Evolutionary conservation across 2,329 filamentous ascomycete species (phyloP), one percentile per base, ranked within the genome.

Genomic region (Acephala macrosclerotiorum): DNA sequence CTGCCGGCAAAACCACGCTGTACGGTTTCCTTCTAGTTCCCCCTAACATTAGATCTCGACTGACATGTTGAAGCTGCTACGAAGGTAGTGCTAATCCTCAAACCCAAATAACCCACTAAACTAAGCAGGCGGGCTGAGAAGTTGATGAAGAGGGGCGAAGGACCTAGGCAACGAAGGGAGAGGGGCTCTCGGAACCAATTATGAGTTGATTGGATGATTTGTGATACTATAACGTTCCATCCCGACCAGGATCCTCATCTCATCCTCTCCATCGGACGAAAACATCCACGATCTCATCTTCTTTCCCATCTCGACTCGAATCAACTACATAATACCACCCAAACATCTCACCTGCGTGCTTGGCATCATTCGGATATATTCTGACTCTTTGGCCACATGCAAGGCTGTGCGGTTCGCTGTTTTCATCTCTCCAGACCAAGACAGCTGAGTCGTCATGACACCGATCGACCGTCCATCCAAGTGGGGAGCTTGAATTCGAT

Each of bases 301-400:
- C 82, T 18, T 80, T 79, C 0, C 81, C 82, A 57, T 80, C 78
- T 18, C 76, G 77, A 51, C 84, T 80, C 26, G 87, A 87, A 75
- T 94, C 91, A 1, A 93, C 86, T 20, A 94, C 80, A 29, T 92
- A 79, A 77, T 92, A 94, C 82, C 86, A 91, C 3, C 84, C 86
- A 77, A 89, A 91, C 42, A 85, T 85, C 0, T 88, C 88, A 0
- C 89, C 88, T 1, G 91, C 86, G 69, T 94, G 89, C 74, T 91
- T 94, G 22, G 90, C 87, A 78, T 94, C 91, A 71, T 94, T 94
- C 0, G 91, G 90, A 86, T 89, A 93, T 9, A 94, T 80, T 65
- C 87, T 81, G 33, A 93, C 77, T 72, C 86, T 85, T 72, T 92
- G 85, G 1, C 91, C 67, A 29, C 16, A 53, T 20, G 25, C 18